Base-by-base conservation (phyloP, 2,329 filamentous ascomycete genomes). In the Microcyclospora tardicrescens region DNA sequence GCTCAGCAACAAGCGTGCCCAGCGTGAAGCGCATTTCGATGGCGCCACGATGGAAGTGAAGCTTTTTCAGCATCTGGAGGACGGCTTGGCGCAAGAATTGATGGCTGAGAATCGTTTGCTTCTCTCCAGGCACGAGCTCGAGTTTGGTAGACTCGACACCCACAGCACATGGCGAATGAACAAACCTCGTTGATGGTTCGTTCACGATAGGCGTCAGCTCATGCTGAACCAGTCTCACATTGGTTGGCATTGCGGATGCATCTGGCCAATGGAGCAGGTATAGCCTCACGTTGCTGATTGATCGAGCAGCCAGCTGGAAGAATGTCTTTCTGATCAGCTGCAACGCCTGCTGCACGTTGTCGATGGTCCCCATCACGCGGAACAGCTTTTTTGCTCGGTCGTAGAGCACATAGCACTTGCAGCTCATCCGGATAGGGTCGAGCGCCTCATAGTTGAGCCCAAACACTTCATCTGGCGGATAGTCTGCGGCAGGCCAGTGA, bases 401-500 rank as follows among this genome's bases (percentile, higher is more conserved):
- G n/a, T 58, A 54, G 28, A 62, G 60, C n/a, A 71, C 53, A 42
- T 63, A 55, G 39, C 60, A 67, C 3, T 52, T 51, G 35, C 54
- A 59, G 16, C 57, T 56, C 28, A 55, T 54, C 4, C 68, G 61
- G 10, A 71, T 59, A 6, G 50, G 45, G 44, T 72, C 68, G 3
- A 72, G 55, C 5, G 55, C 57, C 46, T 70, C 65, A 8, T 62
- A 55, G 28, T 60, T 58, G 9, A 44, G 38, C 1, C 66, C 67
- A 10, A 71, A 53, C 10, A 60, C 51, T 10, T 63, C 56, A 10
- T 59, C 51, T 2, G 66, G 49, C 0, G 58, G 51, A 28, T 62
- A 60, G 5, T 68, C 64, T 27, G 62, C 53, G 1, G 49, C 43
- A 2, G 67, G 67, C 68, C 67, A 71, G 14, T 63, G 48, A 37